phyloP scores from a whole-genome alignment of 2,329 filamentous ascomycete species.

The Camillea tinctor region DNA sequence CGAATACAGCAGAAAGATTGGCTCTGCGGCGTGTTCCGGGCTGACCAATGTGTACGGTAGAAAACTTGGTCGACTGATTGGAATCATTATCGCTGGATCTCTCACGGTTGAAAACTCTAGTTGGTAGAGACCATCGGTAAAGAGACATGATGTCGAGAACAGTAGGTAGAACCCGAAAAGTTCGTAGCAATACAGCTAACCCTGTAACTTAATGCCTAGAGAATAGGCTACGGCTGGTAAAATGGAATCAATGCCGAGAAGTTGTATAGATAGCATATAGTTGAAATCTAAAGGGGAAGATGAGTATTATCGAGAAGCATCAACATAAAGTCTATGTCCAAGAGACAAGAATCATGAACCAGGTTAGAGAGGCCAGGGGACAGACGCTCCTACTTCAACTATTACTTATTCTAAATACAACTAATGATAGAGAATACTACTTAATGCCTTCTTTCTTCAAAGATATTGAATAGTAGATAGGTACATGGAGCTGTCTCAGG shows the following conservation, averaged over 20 bases:
- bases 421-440: too few relatives aligned
- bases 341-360: not conserved
- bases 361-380: not conserved
- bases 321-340: not conserved
- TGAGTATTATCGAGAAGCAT: not conserved
- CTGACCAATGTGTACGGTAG: conserved; percentile 13
- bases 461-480: too few relatives aligned
- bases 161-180: not conserved
- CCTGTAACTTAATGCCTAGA: not conserved
- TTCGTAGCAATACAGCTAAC: not conserved
- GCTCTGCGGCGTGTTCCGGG: conserved; percentile 3
- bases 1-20: conserved; percentile 13
- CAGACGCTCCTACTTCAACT: too few relatives aligned
- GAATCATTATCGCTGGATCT: conserved; percentile 4
- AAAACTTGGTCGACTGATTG: conserved; percentile 2
- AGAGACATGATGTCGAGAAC: conserved; percentile 11
- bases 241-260: not conserved
- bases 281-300: not conserved
- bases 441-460: too few relatives aligned
- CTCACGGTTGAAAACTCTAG: conserved; percentile 8
- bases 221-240: not conserved
- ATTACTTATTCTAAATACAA: too few relatives aligned
- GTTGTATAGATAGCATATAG: not conserved
- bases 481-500: too few relatives aligned
- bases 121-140: conserved; percentile 18